Base-by-base conservation (phyloP, 1,284 basidiomycete genomes). In the Lentinula novae-zelandiae region DNA sequence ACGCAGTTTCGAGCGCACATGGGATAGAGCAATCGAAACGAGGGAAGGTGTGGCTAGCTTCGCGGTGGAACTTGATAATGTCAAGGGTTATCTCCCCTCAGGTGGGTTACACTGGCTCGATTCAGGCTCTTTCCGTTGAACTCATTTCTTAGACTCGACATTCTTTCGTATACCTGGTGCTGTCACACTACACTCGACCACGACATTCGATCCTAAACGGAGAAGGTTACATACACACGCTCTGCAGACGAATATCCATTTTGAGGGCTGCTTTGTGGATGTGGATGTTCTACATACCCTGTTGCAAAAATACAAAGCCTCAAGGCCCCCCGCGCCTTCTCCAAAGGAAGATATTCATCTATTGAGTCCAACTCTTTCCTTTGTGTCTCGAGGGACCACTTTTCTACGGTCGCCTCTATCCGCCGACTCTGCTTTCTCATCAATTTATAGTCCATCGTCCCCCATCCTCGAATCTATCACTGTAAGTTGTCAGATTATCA, bases 11-110 rank as follows among this genome's bases (percentile, higher is more conserved):
- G 78, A 75, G 13, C 76, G 87, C 60, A 84, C 87, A 44, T 82
- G 88, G 78, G 84, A 88, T 60, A 78, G 83, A 55, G 88, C 87
- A 33, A 82, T 87, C 76, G 87, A 85, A 22, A 78, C 78, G 53
- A 85, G 82, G 48, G 80, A 80, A 61, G 87, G 84, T 31, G 77
- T 76, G 17, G 80, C 80, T 1, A 77, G 77, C 2, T 69, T 89
- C 53, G 75, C 78, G 44, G 70, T 91, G 34, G 78, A 75, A 42
- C 68, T 87, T 52, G 75, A 75, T 51, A 77, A 80, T 57, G 70
- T 89, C 36, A 69, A 74, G 54, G 84, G 83, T 6, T 78, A 70
- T 49, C 77, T 73, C 63, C 69, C 71, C 39, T 65, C 68, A 58
- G 73, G 80, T 79, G 62, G 44, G 67, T 65, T 63, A 59, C 52